phyloP scores from a whole-genome alignment of 2,329 filamentous ascomycete genomes.

The Zarea fungicola region DNA sequence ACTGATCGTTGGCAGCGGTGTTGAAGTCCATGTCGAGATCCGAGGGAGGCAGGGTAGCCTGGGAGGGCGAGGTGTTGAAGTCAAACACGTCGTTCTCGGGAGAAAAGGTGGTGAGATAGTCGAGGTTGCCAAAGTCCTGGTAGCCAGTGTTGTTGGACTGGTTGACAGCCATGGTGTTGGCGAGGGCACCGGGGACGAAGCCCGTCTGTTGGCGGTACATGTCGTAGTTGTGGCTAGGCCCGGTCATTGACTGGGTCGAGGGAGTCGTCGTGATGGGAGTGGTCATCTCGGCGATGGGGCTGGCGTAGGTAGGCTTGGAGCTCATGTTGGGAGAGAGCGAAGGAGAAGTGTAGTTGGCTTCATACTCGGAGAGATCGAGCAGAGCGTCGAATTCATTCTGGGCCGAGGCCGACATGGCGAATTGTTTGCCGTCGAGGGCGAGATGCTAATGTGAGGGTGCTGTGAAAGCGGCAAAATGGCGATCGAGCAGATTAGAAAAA shows the following conservation, averaged over 20 bases:
- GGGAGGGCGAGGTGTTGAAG: conserved; percentile 64
- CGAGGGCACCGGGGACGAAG: conserved; percentile 77
- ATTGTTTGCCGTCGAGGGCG: conserved; percentile 2
- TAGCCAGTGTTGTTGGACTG: conserved; percentile 53
- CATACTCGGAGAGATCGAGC: conserved; percentile 59
- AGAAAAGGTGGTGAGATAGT: conserved; percentile 51
- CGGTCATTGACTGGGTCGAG: conserved; percentile 59
- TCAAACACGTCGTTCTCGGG: conserved; percentile 64
- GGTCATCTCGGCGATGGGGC: conserved; percentile 46
- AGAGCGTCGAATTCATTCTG: conserved; percentile 51
- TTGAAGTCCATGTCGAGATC: conserved; percentile 62
- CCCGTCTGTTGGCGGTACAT: conserved; percentile 95
- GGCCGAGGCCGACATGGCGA: conserved; percentile 34
- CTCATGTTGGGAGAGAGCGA: conserved; percentile 50
- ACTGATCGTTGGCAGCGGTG: conserved; percentile 47
- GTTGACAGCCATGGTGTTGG: conserved; percentile 74
- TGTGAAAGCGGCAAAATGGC: too few species aligned
- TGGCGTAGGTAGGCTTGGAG: conserved; percentile 50
- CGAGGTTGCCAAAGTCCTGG: conserved; percentile 43
- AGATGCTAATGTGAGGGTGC: not conserved
- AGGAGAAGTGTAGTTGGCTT: conserved; percentile 57
- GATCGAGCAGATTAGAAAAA: not conserved
- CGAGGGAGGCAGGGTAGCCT: conserved; percentile 50
- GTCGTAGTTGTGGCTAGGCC: conserved; percentile 91
- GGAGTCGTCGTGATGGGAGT: conserved; percentile 51